These are phyloP conservation scores for Eucalyptus virginea DNA, from an alignment of 345 rosid genomes.

Conservation along the genomic window DNA sequence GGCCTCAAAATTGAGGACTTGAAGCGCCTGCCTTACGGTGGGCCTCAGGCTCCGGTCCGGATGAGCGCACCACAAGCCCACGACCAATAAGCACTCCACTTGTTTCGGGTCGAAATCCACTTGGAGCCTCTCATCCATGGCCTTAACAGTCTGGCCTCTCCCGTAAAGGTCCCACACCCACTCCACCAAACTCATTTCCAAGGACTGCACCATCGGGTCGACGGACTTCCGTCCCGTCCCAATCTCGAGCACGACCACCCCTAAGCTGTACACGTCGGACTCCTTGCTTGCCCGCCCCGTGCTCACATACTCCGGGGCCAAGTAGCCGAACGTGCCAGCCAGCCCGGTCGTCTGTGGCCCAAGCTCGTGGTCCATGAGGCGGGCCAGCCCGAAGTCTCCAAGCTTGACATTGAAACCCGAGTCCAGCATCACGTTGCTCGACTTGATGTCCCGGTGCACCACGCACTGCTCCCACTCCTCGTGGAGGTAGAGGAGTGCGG, in stretches of 20 bases:
- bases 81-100: conserved; percentile 3
- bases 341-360: conserved; percentile 1
- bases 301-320: conserved; percentile 3
- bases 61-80: conserved; percentile 14
- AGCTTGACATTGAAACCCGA: conserved; percentile 6
- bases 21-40: neutral
- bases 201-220: neutral
- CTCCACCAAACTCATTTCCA: neutral
- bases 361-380: conserved; percentile 13
- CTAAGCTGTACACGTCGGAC: conserved; percentile 13
- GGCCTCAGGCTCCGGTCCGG: neutral
- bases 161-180: conserved; percentile 13
- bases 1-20: neutral
- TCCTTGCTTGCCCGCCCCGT: conserved; percentile 3
- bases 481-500: conserved; percentile 43
- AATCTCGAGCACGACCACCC: conserved; percentile 7
- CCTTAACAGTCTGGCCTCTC: neutral
- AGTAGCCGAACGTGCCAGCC: conserved; percentile 15
- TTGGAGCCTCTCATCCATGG: neutral
- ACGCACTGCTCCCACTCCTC: conserved; percentile 35
- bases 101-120: neutral
- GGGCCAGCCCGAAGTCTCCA: conserved; percentile 26
- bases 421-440: conserved; percentile 44
- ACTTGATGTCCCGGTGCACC: conserved; percentile 20
- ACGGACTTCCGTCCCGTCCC: conserved; percentile 4